These are phyloP conservation scores for Candida odintsovae DNA, from an alignment of 805 yeast species.

Conservation along the genomic window DNA sequence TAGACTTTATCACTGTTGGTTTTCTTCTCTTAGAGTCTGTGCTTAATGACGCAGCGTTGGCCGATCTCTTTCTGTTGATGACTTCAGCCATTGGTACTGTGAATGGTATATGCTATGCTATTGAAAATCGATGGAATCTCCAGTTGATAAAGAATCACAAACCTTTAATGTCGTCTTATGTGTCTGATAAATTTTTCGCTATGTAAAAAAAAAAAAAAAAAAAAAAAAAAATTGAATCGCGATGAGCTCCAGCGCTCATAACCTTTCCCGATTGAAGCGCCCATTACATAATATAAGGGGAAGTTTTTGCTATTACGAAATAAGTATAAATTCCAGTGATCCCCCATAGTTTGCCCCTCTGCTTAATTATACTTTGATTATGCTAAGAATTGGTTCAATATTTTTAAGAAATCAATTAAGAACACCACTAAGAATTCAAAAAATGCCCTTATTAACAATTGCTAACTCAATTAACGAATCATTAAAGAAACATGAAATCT, in stretches of 20 bases:
- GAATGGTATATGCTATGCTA: not conserved
- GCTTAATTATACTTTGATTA: not conserved
- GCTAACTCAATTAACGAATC: slow-evolving; percentile 29
- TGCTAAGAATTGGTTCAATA: not conserved
- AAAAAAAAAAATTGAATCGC: not conserved
- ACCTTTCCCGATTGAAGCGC: not conserved
- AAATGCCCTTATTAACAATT: slow-evolving; percentile 23
- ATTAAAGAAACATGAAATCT: slow-evolving; percentile 33
- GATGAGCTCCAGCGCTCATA: not conserved
- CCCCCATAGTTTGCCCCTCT: not conserved
- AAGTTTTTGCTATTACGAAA: not conserved
- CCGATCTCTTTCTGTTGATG: not conserved
- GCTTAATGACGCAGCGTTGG: not conserved
- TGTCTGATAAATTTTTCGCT: not conserved
- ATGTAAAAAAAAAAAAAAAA: not conserved
- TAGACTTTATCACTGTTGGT: slow-evolving; percentile 13
- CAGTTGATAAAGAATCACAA: too few relatives aligned
- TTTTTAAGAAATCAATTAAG: not conserved
- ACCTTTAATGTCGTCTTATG: not conserved
- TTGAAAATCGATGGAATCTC: too few relatives aligned
- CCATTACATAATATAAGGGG: not conserved
- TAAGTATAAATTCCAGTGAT: not conserved
- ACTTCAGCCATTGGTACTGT: not conserved
- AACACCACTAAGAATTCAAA: slow-evolving; percentile 2
- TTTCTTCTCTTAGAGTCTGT: slow-evolving; percentile 14